phyloP scores from a whole-genome alignment of 106 monocot species.

The Phalaenopsis equestris region DNA sequence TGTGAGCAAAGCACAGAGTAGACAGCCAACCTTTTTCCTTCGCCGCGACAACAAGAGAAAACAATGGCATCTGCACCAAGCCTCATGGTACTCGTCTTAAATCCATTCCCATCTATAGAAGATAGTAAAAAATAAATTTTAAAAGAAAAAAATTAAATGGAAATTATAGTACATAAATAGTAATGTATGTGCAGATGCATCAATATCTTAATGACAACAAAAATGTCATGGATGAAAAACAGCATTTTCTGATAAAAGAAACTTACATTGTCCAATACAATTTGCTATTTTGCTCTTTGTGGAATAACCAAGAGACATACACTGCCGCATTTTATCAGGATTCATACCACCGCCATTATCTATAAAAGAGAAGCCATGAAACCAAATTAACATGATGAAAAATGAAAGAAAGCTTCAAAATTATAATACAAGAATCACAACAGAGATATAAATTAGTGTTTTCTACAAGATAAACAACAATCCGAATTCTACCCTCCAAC shows the following conservation, averaged over 20 bases:
- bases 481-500: neutral
- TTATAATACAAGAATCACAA: neutral
- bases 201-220: neutral
- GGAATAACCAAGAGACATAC: constrained; percentile 93
- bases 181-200: neutral
- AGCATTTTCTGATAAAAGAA: neutral
- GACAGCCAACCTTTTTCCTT: constrained; percentile 55
- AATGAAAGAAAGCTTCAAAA: neutral
- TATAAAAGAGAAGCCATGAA: constrained; percentile 17
- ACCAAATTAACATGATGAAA: neutral
- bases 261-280: constrained; percentile 89
- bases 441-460: neutral
- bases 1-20: neutral
- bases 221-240: neutral
- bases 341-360: constrained; percentile 98
- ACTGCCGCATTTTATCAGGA: constrained; percentile 78
- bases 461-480: neutral
- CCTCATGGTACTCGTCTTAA: constrained; percentile 96
- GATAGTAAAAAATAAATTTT: neutral
- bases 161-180: neutral
- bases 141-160: neutral
- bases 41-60: constrained; percentile 64
- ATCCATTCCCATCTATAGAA: constrained; percentile 82
- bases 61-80: constrained; percentile 93
- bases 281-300: constrained; percentile 73